Evolutionary conservation across 2,329 filamentous ascomycete species (phyloP).

Genomic region (Talaromyces pinophilus): DNA sequence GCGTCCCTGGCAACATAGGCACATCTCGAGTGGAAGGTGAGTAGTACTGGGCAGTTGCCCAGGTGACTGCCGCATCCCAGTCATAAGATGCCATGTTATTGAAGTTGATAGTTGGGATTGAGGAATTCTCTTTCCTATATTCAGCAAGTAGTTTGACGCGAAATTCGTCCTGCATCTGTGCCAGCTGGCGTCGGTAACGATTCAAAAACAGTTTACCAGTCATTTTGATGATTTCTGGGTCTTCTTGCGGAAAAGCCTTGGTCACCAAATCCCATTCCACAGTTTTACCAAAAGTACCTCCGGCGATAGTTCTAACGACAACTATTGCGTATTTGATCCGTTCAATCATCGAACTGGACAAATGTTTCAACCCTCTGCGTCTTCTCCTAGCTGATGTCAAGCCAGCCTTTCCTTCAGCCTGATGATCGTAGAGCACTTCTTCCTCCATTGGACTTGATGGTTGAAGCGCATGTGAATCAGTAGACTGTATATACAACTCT

Average conservation of each 20-base stretch:
- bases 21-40: conserved; percentile 39
- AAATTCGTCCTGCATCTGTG: conserved; percentile 50
- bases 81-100: conserved; percentile 47
- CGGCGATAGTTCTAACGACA: conserved; percentile 48
- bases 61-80: conserved; percentile 50
- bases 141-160: conserved; percentile 49
- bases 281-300: conserved; percentile 44
- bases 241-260: conserved; percentile 44
- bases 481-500: not conserved
- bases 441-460: not conserved
- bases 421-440: not conserved
- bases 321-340: conserved; percentile 47
- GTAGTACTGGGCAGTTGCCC: conserved; percentile 48
- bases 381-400: conserved; percentile 22
- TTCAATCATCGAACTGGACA: conserved; percentile 34
- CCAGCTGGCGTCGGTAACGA: conserved; percentile 43
- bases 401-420: not conserved
- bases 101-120: conserved; percentile 49
- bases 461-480: not conserved
- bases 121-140: conserved; percentile 40
- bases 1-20: conserved; percentile 47
- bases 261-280: conserved; percentile 51
- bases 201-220: conserved; percentile 41
- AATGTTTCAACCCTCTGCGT: conserved; percentile 29
- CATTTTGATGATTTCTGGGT: conserved; percentile 41